Conservation (phyloP, 176 grass and related monocot genomes). For the Ensete glaucum region DNA sequence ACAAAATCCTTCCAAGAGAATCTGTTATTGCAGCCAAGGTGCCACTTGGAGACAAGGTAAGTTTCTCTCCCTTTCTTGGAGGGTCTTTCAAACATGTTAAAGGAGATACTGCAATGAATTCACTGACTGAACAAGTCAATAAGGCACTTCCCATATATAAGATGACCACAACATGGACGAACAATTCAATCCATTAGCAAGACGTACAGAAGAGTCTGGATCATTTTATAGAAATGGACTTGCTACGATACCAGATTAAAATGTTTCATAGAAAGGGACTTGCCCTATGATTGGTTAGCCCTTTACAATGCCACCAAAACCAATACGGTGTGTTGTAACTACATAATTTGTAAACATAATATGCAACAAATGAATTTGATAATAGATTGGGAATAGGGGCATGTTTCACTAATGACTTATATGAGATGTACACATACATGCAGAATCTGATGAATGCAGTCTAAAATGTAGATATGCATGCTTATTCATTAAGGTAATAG, state of each 20-base stretch:
- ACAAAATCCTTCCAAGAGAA: slow-evolving; percentile 83
- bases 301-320: not conserved
- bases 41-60: slow-evolving; percentile 82
- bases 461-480: not conserved
- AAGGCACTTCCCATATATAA: not conserved
- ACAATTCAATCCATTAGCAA: not conserved
- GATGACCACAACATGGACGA: not conserved
- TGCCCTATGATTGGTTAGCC: not conserved
- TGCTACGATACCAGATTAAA: no score
- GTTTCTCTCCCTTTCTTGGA: slow-evolving; percentile 79
- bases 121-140: slow-evolving; percentile 16
- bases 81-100: slow-evolving; percentile 86
- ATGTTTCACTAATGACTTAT: no score
- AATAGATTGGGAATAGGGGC: no score
- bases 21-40: slow-evolving; percentile 90
- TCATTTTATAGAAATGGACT: no score
- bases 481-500: not conserved
- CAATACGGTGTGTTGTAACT: not conserved
- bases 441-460: not conserved
- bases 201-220: no score
- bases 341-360: no score
- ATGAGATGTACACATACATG: no score
- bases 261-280: no score
- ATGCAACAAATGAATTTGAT: no score
- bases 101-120: slow-evolving; percentile 54